A percentile compares a stretch with the other conserved stretches of the same genome.
Evolutionary conservation across 768 basidiomycete species (phyloP).

Genomic region (Tylopilus subfusipes): DNA sequence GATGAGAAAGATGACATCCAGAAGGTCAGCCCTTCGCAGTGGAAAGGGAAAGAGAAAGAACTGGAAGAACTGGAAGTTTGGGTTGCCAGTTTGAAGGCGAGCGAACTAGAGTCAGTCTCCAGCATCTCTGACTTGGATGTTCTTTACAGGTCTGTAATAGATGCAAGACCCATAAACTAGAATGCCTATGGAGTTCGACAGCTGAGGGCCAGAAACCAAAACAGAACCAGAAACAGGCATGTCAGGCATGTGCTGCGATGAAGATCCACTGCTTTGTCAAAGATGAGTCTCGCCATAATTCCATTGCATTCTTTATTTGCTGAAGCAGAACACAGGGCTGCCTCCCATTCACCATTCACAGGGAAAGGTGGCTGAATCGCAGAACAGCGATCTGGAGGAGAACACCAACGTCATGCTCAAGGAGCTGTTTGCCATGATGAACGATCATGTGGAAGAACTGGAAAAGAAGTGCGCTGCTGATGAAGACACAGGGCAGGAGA

Average conservation of each 20-base stretch:
- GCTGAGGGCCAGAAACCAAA: background rate
- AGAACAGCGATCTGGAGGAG: background rate
- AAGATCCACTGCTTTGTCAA: background rate
- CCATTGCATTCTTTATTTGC: background rate
- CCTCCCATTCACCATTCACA: background rate
- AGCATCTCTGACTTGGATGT: background rate
- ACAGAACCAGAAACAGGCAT: background rate
- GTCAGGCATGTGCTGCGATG: background rate
- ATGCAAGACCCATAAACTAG: background rate
- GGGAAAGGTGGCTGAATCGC: background rate
- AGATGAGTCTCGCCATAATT: background rate
- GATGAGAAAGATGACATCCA: too few relatives aligned
- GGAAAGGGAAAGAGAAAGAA: too few relatives aligned
- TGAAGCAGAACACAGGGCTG: background rate
- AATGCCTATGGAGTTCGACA: background rate
- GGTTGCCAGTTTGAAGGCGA: too few relatives aligned
- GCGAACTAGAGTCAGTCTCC: too few relatives aligned
- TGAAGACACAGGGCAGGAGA: background rate
- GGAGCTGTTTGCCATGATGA: background rate
- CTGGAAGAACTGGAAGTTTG: too few relatives aligned
- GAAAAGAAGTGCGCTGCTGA: background rate
- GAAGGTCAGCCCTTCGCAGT: too few relatives aligned
- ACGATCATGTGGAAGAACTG: background rate
- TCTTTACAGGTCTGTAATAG: background rate
- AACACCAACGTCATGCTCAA: background rate